These are phyloP conservation scores for Leishmania mexicana DNA, from an alignment of 208 protist genomes.

Conservation along the genomic window DNA sequence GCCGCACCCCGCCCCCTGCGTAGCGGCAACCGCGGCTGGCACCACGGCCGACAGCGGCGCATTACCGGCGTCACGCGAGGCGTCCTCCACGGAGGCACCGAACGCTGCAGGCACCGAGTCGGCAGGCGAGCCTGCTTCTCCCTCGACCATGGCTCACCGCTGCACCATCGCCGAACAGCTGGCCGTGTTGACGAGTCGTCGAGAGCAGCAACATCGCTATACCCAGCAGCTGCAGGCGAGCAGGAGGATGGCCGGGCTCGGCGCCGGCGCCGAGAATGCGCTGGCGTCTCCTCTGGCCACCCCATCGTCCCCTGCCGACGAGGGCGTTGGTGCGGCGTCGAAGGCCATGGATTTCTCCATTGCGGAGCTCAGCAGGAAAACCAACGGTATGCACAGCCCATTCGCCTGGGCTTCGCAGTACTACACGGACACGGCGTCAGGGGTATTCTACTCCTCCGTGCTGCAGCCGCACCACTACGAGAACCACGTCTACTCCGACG, in stretches of 20 bases:
- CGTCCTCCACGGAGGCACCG: neutral
- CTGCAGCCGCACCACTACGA: conserved; percentile 19
- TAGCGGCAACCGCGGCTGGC: neutral
- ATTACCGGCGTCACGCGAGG: neutral
- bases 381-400: neutral
- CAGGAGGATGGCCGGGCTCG: neutral
- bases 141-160: conserved; percentile 12
- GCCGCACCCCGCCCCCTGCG: neutral
- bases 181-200: conserved; percentile 43
- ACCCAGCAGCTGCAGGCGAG: conserved; percentile 11
- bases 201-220: conserved; percentile 47
- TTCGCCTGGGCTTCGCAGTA: conserved; percentile 5
- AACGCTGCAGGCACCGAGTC: neutral
- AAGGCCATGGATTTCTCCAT: neutral
- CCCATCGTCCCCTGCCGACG: neutral
- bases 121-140: conserved; percentile 2
- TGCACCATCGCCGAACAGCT: conserved; percentile 55
- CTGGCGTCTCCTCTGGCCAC: neutral
- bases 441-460: conserved; percentile 17
- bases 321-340: neutral
- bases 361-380: neutral
- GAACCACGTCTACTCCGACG: conserved; percentile 28
- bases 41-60: neutral
- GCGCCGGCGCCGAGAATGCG: neutral
- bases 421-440: conserved; percentile 22